Base-by-base conservation (phyloP, 257 asterid genomes). In the Solanum dulcamara region DNA sequence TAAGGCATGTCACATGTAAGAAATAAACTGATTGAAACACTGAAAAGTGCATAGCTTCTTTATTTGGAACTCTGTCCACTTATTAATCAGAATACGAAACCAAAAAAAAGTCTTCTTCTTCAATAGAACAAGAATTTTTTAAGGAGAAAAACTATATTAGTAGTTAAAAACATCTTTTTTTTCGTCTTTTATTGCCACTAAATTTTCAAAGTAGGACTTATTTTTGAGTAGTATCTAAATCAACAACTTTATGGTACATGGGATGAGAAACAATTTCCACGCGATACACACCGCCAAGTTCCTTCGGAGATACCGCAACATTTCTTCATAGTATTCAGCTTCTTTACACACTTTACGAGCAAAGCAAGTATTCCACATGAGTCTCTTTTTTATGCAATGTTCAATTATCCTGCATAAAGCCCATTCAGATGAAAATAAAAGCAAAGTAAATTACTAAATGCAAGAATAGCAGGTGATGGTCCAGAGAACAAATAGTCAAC, bases 301-400 rank as follows among this genome's bases (percentile, higher is more conserved):
- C 89, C 91, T 90, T 85, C 99, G 93, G 40, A 97, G 92, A 88
- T 97, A 97, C 84, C 97, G 98, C 98, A 95, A 93, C 99, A 95
- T 92, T 50, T 94, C 98, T 89, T 97, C 99, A 85, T 97, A 97
- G 91, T 95, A 97, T 92, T 97, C 99, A 67, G 91, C 91, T 91
- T 97, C 99, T 90, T 94, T 97, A 92, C 97, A 93, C 88, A 97
- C 92, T 94, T 92, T 97, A 46, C 94, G 96, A 90, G 93, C 98
- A 93, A 97, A 97, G 90, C 93, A 91, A 86, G 86, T 77, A 86
- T 85, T 95, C 99, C 98, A 97, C 38, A 55, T 86, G 85, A 95
- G 96, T 82, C 99, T 91, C 90, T 95, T 97, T 92, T 93, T 97
- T 89, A 95, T 91, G 91, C 98, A 94, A 88, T 94, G 96, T 59